phyloP scores from a whole-genome alignment of 345 rosid species.

The Excoecaria cochinchinensis region DNA sequence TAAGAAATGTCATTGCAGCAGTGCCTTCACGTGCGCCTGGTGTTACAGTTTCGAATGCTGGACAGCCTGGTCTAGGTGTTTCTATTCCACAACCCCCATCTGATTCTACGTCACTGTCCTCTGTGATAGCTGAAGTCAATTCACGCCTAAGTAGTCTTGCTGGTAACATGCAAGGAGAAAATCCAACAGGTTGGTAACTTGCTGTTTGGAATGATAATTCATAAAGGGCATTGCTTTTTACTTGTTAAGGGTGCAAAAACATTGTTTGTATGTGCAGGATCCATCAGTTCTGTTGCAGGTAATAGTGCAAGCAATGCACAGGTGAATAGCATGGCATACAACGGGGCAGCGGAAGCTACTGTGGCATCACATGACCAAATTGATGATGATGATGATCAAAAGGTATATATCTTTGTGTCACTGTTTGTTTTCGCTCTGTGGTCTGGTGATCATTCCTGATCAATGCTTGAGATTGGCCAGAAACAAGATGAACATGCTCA shows the following conservation, averaged over 20 bases:
- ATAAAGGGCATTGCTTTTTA: not conserved
- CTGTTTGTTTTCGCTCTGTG: not conserved
- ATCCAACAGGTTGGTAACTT: slow-evolving; percentile 44
- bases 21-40: slow-evolving; percentile 44
- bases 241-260: not conserved
- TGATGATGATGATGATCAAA: slow-evolving; percentile 34
- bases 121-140: slow-evolving; percentile 42
- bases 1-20: slow-evolving; percentile 48
- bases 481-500: slow-evolving; percentile 23
- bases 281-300: slow-evolving; percentile 31
- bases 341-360: slow-evolving; percentile 39
- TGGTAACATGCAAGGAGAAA: slow-evolving; percentile 50
- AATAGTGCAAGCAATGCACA: slow-evolving; percentile 28
- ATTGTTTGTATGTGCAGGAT: slow-evolving; percentile 27
- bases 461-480: slow-evolving; percentile 32
- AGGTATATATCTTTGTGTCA: slow-evolving; percentile 45
- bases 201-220: not conserved
- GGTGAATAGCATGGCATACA: slow-evolving; percentile 5
- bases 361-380: slow-evolving; percentile 17
- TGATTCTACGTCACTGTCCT: slow-evolving; percentile 39
- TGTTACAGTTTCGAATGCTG: slow-evolving; percentile 29
- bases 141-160: slow-evolving; percentile 46
- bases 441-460: slow-evolving; percentile 11
- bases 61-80: slow-evolving; percentile 32
- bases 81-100: slow-evolving; percentile 38